Conservation (phyloP, 306 rosid genomes). For the Biancaea sappan region DNA sequence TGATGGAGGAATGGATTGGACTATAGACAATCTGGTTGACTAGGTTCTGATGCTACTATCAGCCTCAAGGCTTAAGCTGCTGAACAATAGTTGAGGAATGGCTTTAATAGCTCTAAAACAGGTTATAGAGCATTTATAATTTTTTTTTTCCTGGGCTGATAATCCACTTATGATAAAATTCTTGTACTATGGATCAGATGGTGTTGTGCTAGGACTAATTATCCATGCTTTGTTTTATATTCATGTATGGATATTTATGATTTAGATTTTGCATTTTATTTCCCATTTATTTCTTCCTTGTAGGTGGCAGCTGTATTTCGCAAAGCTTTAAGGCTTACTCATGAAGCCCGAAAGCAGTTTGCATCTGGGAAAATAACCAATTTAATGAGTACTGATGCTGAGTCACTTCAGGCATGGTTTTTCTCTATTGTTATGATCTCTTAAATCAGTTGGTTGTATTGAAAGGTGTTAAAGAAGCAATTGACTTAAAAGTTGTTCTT, state of each 20-base stretch:
- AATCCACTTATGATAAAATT: conserved; percentile 7
- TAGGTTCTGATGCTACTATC: neutral
- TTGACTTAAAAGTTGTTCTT: conserved; percentile 15
- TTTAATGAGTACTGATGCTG: conserved; percentile 96
- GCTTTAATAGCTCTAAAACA: neutral
- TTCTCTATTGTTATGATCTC: conserved; percentile 28
- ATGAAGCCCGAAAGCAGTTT: conserved; percentile 94
- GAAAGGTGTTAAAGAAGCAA: conserved; percentile 23
- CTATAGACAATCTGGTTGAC: neutral
- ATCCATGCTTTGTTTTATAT: conserved; percentile 15
- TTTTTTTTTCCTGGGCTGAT: conserved; percentile 3
- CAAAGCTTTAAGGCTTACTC: conserved; percentile 92
- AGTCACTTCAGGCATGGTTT: conserved; percentile 77
- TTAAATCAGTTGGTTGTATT: neutral
- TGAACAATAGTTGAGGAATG: neutral
- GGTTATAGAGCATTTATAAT: conserved; percentile 22
- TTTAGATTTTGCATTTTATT: conserved; percentile 17
- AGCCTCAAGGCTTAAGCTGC: conserved; percentile 12
- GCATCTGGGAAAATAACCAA: conserved; percentile 94
- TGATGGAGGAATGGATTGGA: neutral
- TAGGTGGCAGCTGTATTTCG: conserved; percentile 97
- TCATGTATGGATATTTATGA: conserved; percentile 27
- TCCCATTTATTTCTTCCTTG: conserved; percentile 20
- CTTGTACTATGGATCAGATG: neutral
- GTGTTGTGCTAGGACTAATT: conserved; percentile 16